Evolutionary conservation across 2,329 filamentous ascomycete species (phyloP).

Genomic region (Diaporthe nobilis): DNA sequence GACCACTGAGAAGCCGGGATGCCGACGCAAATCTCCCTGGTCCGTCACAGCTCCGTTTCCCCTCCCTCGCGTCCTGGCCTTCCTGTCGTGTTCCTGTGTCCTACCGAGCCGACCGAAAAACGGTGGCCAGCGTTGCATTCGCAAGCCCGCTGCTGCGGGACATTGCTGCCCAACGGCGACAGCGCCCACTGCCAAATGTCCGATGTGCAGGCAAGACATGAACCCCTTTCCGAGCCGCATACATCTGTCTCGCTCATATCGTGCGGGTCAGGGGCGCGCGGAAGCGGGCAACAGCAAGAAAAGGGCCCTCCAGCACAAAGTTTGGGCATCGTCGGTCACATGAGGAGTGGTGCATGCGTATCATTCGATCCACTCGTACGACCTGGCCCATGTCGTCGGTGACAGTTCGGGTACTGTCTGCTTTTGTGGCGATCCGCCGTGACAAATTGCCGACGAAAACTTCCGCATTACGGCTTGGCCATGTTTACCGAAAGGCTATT

Average conservation of each 20-base stretch:
- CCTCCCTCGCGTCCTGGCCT: background rate
- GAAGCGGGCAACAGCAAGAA: background rate
- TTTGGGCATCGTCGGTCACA: slow-evolving; percentile 28
- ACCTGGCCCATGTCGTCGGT: background rate
- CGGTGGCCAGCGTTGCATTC: slow-evolving; percentile 23
- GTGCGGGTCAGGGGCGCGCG: slow-evolving; percentile 10
- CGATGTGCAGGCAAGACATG: background rate
- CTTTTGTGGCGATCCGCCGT: background rate
- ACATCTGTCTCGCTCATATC: background rate
- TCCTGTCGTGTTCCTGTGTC: background rate
- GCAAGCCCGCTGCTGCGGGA: slow-evolving; percentile 9
- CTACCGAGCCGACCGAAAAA: slow-evolving; percentile 16
- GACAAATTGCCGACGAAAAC: background rate
- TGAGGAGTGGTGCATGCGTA: slow-evolving; percentile 15
- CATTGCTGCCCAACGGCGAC: slow-evolving; percentile 29
- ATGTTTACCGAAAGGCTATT: slow-evolving; percentile 17
- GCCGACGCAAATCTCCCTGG: background rate
- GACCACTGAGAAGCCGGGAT: background rate
- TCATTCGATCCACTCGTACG: slow-evolving; percentile 12
- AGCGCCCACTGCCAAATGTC: slow-evolving; percentile 7
- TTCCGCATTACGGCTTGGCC: slow-evolving; percentile 13
- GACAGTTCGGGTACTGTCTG: background rate
- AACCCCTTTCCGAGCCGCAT: background rate
- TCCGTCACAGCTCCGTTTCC: slow-evolving; percentile 23
- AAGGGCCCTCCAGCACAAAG: background rate